Percentiles rank a stretch among this genome's conserved stretches.
These are phyloP conservation scores for Lactarius akahatsu DNA, from an alignment of 768 basidiomycete genomes.

Conservation along the genomic window DNA sequence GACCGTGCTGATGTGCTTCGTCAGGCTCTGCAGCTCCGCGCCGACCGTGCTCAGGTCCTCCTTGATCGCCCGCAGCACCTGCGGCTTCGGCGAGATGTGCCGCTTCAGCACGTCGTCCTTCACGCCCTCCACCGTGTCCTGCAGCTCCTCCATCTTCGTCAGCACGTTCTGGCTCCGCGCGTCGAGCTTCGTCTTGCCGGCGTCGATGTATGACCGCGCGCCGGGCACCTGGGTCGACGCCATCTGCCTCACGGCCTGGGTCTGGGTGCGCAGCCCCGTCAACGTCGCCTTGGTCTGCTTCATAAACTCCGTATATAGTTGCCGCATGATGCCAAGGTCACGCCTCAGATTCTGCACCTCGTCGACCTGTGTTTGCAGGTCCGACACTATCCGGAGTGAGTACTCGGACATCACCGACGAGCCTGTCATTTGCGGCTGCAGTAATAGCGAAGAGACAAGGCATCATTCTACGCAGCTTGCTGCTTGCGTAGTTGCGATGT, in stretches of 20 bases:
- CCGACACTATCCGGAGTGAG: slow-evolving; percentile 68
- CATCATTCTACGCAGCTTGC: too few relatives aligned
- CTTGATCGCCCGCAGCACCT: slow-evolving; percentile 66
- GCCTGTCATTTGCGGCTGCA: slow-evolving; percentile 67
- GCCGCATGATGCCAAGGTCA: slow-evolving; percentile 90
- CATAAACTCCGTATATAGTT: slow-evolving; percentile 93
- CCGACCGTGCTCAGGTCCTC: slow-evolving; percentile 67
- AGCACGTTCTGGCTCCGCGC: slow-evolving; percentile 83
- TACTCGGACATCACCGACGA: slow-evolving; percentile 73
- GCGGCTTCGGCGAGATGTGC: slow-evolving; percentile 78
- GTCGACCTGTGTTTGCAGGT: slow-evolving; percentile 90
- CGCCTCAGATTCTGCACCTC: slow-evolving; percentile 92
- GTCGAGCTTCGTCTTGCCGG: slow-evolving; percentile 89
- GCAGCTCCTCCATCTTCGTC: slow-evolving; percentile 89
- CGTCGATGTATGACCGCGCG: slow-evolving; percentile 82
- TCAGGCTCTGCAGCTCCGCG: slow-evolving; percentile 70
- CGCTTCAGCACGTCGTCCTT: slow-evolving; percentile 91
- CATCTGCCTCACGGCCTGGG: slow-evolving; percentile 83
- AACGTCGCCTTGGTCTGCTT: slow-evolving; percentile 87
- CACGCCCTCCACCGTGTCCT: slow-evolving; percentile 85
- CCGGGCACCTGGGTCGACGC: slow-evolving; percentile 81
- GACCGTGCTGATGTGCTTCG: slow-evolving; percentile 82
- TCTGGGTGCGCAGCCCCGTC: slow-evolving; percentile 74
- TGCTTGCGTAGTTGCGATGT: too few relatives aligned
- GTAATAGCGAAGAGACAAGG: slow-evolving; percentile 39